Evolutionary conservation across 2,329 filamentous ascomycete genomes (phyloP).

Genomic region (Colletotrichum sp.): DNA sequence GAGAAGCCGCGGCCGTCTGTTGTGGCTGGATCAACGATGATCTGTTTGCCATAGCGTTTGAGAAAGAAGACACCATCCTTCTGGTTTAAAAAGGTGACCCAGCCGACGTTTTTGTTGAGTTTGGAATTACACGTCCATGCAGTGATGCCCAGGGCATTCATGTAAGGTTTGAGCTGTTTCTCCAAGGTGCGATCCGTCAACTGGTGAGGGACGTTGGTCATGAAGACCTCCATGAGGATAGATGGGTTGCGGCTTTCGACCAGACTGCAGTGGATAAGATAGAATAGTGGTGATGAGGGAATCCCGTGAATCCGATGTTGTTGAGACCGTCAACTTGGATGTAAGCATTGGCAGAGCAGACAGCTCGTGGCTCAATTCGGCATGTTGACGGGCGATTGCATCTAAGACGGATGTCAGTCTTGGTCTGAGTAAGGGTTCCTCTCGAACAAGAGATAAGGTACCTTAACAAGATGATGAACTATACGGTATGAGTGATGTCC

Average conservation of each 20-base stretch:
- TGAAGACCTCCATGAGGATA: conserved; percentile 49
- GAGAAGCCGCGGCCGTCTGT: background rate
- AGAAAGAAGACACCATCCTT: conserved; percentile 50
- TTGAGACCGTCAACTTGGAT: background rate
- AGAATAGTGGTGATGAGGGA: background rate
- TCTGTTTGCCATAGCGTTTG: conserved; percentile 33
- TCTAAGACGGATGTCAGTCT: background rate
- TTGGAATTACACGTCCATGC: conserved; percentile 51
- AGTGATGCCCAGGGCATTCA: conserved; percentile 43
- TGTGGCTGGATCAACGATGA: background rate
- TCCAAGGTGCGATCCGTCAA: conserved; percentile 42
- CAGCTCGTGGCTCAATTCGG: background rate
- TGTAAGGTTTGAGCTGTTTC: conserved; percentile 42
- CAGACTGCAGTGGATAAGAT: background rate
- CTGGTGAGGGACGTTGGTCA: conserved; percentile 46
- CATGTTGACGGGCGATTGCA: background rate
- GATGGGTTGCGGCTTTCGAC: background rate
- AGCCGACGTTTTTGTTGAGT: conserved; percentile 35
- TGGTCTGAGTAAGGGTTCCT: background rate
- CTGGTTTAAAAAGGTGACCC: conserved; percentile 46
- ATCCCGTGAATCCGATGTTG: background rate
- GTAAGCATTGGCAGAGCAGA: background rate
- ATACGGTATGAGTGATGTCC: background rate
- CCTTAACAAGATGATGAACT: background rate
- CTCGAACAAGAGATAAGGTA: background rate